A percentile compares a stretch with the other conserved stretches of the same genome.
phyloP scores from a whole-genome alignment of 208 protist species.

The Trichomonas gallinae region DNA sequence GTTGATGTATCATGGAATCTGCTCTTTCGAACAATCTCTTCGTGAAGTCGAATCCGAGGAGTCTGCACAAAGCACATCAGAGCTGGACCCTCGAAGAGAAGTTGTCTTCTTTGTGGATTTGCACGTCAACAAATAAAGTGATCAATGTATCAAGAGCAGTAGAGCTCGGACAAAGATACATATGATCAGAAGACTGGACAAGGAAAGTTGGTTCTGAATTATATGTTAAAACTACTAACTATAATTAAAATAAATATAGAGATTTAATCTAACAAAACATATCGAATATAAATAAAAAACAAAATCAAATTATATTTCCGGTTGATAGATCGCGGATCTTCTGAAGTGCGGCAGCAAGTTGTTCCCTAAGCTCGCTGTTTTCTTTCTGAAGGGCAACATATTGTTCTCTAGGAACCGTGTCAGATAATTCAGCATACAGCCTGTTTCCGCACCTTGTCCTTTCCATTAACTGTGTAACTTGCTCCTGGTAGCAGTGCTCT shows the following conservation, averaged over 20 bases:
- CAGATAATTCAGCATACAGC: not conserved
- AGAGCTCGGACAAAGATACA: no score
- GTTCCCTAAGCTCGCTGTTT: not conserved
- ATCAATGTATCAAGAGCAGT: not conserved
- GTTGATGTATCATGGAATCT: not conserved
- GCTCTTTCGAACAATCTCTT: not conserved
- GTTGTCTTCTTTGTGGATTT: slow-evolving; percentile 20
- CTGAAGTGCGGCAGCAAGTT: not conserved
- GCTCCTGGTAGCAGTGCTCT: not conserved
- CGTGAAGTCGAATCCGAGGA: not conserved
- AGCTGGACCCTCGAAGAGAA: not conserved
- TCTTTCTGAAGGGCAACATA: not conserved
- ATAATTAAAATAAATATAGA: no score
- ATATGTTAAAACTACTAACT: no score
- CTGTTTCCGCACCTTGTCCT: not conserved
- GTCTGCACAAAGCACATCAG: not conserved
- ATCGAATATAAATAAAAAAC: not conserved
- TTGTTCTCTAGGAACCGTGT: not conserved
- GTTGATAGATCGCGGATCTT: not conserved
- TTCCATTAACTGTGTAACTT: not conserved
- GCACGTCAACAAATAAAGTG: not conserved
- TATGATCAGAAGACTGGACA: no score
- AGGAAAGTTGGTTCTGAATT: no score
- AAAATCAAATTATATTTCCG: not conserved
- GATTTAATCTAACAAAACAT: no score